Evolutionary conservation across 352 stramenopile species (phyloP), one percentile per base, ranked within the genome.

Genomic region (Phytophthora multivora): DNA sequence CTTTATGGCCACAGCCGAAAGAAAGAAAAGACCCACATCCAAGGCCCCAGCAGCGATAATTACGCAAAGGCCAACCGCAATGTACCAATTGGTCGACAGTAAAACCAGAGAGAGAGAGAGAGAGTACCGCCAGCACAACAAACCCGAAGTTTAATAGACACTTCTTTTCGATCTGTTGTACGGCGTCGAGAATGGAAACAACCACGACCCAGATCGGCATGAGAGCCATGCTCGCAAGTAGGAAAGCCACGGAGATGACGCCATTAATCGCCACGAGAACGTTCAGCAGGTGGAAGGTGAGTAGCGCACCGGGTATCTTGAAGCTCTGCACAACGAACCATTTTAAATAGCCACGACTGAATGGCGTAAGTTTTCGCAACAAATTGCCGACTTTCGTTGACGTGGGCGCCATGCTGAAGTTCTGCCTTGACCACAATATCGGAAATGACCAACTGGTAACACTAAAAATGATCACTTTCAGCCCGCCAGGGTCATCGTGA

Each of bases 261-360:
- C 53, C 54, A 52, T 40, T 41, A 4, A 65, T 38, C 19, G 51
- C 15, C 9, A 69, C 13, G 21, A 55, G 1, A 9, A 42, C 25
- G 26, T 69, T 69, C 33, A 64, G 11, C 10, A 65, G 2, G 41
- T 65, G 46, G n/a, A 65, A 69, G n/a, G 19, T 5, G 13, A 65
- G 23, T 25, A 65, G 35, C 13, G 51, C 18, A 4, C 60, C 39
- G 2, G 54, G 30, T 26, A 23, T 30, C 23, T 58, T 59, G 38
- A 58, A 39, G 7, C 21, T n/a, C 10, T 57, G 35, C 16, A 42
- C 23, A 12, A 9, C 38, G 41, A 25, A 48, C 11, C 36, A 60
- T 48, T 23, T 31, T 11, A 31, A 10, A 11, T 31, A 10, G 10
- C 9, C 26, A 11, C 26, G 26, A 4, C 6, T 30, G 25, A 30